Conservation (phyloP, 2,329 filamentous ascomycete species). For the Penicillium fuscoglaucum region DNA sequence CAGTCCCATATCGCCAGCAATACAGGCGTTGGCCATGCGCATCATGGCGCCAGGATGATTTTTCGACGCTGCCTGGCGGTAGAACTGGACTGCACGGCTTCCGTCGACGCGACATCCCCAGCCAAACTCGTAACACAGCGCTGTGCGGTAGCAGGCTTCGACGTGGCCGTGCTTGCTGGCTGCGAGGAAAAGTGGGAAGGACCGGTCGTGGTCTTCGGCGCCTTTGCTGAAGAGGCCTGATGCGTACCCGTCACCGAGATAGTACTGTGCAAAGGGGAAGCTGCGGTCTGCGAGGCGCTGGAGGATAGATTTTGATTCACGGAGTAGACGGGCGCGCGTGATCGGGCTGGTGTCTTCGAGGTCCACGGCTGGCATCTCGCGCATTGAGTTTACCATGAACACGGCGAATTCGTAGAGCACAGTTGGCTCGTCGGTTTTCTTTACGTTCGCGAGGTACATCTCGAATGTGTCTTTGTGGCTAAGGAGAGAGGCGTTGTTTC, state of each 20-base stretch:
- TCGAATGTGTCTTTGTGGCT: slow-evolving; percentile 92
- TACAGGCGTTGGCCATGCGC: slow-evolving; percentile 83
- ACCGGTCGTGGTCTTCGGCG: slow-evolving; percentile 85
- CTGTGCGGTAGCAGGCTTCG: slow-evolving; percentile 90
- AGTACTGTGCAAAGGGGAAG: slow-evolving; percentile 97
- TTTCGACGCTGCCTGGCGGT: slow-evolving; percentile 85
- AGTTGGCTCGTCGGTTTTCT: slow-evolving; percentile 88
- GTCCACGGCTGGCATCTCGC: slow-evolving; percentile 66
- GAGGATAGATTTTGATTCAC: slow-evolving; percentile 85
- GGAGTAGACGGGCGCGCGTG: slow-evolving; percentile 67
- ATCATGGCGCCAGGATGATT: slow-evolving; percentile 95
- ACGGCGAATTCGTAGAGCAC: slow-evolving; percentile 97
- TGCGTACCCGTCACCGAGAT: slow-evolving; percentile 89
- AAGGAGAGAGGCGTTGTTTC: slow-evolving; percentile 85
- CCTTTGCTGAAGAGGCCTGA: slow-evolving; percentile 95
- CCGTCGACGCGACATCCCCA: slow-evolving; percentile 93
- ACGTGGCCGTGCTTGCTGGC: slow-evolving; percentile 97
- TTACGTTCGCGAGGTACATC: slow-evolving; percentile 96
- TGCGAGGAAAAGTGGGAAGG: slow-evolving; percentile 88
- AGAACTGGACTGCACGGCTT: slow-evolving; percentile 89
- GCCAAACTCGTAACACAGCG: slow-evolving; percentile 94
- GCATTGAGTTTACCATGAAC: slow-evolving; percentile 86
- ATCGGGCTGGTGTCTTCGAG: slow-evolving; percentile 39
- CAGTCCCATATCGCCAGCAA: slow-evolving; percentile 82
- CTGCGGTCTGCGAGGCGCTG: slow-evolving; percentile 81